Percentiles rank a stretch among this genome's conserved stretches.
Conservation (phyloP, 495 filamentous ascomycete species). For the Letharia columbiana region DNA sequence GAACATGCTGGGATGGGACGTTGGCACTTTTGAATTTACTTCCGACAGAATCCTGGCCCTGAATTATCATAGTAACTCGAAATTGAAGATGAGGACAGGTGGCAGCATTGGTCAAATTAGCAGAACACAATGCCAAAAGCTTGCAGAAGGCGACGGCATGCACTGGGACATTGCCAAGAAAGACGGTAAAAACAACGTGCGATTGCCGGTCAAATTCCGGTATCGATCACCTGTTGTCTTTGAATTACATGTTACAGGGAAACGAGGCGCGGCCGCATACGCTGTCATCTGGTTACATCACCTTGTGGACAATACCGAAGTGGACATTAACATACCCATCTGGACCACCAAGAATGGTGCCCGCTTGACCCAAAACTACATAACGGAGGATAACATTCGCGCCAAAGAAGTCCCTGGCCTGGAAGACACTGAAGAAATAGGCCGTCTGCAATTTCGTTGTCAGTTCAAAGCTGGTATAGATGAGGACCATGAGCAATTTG, state of each 20-base stretch:
- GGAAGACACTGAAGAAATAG: conserved; percentile 67
- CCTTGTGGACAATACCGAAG: conserved; percentile 67
- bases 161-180: conserved; percentile 59
- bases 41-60: conserved; percentile 55
- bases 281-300: conserved; percentile 80
- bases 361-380: conserved; percentile 82
- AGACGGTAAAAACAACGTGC: conserved; percentile 48
- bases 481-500: conserved; percentile 71
- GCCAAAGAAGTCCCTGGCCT: conserved; percentile 52
- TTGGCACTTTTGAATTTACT: conserved; percentile 83
- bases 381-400: conserved; percentile 61
- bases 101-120: conserved; percentile 68
- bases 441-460: conserved; percentile 67
- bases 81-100: conserved; percentile 72
- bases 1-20: conserved; percentile 78
- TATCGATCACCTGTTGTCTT: conserved; percentile 85
- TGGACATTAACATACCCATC: conserved; percentile 72
- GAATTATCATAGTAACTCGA: conserved; percentile 49
- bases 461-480: conserved; percentile 87
- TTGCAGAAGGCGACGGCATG: conserved; percentile 51
- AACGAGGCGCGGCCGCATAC: conserved; percentile 63
- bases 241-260: conserved; percentile 64
- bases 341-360: conserved; percentile 67
- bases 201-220: conserved; percentile 78
- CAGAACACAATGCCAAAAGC: conserved; percentile 45